phyloP scores from a whole-genome alignment of 768 basidiomycete genomes.

The Tylopilus felleus region DNA sequence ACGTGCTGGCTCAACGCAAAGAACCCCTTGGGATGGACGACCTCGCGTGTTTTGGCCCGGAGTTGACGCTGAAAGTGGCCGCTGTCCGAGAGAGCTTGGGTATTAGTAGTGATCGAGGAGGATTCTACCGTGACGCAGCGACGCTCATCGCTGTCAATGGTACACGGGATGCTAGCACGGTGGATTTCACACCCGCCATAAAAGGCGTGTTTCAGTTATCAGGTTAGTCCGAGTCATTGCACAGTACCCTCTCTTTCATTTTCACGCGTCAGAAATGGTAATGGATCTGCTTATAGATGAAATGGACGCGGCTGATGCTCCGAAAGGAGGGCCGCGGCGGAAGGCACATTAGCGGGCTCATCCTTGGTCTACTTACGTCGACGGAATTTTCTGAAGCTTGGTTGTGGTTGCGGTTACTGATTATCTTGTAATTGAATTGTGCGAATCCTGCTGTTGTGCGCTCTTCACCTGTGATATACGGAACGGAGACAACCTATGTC shows the following conservation, averaged over 20 bases:
- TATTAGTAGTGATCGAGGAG: too few species aligned
- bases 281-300: not conserved
- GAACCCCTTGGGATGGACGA: slow-evolving; percentile 19
- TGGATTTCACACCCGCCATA: slow-evolving; percentile 18
- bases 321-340: too few species aligned
- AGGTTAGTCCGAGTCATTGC: slow-evolving; percentile 2
- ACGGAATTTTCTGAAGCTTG: not conserved
- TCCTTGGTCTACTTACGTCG: too few species aligned
- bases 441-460: not conserved
- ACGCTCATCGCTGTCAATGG: not conserved
- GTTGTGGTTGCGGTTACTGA: not conserved
- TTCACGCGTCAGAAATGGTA: not conserved
- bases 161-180: not conserved
- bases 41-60: slow-evolving; percentile 11
- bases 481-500: not conserved
- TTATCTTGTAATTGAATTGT: slow-evolving; percentile 3
- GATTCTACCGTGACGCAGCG: too few species aligned
- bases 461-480: not conserved
- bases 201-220: slow-evolving; percentile 7
- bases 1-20: slow-evolving; percentile 14
- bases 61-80: slow-evolving; percentile 19
- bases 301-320: too few species aligned
- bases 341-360: too few species aligned
- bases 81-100: slow-evolving; percentile 20
- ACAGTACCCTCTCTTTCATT: not conserved